Conservation (phyloP, 2,329 filamentous ascomycete species). For the Colletotrichum siamense region DNA sequence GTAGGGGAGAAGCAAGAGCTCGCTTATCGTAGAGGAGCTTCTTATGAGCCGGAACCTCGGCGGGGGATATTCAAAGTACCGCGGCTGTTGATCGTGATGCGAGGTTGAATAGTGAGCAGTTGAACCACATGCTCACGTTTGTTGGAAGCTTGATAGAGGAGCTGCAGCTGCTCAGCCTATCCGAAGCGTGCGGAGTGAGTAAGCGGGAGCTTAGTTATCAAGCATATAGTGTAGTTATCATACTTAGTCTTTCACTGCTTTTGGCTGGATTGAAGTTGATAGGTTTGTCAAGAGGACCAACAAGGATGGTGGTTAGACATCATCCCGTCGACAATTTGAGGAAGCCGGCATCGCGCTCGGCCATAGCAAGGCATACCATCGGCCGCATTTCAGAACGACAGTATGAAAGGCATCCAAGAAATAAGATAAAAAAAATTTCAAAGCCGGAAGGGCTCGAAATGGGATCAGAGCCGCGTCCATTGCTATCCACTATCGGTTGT, state of each 20-base stretch:
- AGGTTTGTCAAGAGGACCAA: fast-evolving
- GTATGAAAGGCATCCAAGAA: background rate
- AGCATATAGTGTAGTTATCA: background rate
- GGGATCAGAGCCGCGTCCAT: background rate
- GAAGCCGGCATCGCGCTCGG: background rate
- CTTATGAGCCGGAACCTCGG: background rate
- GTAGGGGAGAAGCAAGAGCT: background rate
- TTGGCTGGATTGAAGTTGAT: background rate
- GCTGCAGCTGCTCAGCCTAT: background rate
- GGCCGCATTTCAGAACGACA: fast-evolving
- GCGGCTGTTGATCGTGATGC: background rate
- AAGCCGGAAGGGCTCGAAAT: fast-evolving
- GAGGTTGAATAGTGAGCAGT: background rate
- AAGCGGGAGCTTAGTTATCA: background rate
- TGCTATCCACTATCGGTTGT: fast-evolving
- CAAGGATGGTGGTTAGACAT: background rate
- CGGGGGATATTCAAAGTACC: background rate
- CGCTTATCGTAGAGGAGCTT: background rate
- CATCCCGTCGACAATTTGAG: fast-evolving
- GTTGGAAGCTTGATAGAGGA: background rate
- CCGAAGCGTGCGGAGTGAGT: background rate
- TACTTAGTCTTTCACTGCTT: background rate
- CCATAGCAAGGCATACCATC: background rate
- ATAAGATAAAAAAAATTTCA: too few relatives aligned
- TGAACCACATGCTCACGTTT: background rate